Conservation (phyloP, 805 yeast genomes). For the Blastobotrys peoriensis region DNA sequence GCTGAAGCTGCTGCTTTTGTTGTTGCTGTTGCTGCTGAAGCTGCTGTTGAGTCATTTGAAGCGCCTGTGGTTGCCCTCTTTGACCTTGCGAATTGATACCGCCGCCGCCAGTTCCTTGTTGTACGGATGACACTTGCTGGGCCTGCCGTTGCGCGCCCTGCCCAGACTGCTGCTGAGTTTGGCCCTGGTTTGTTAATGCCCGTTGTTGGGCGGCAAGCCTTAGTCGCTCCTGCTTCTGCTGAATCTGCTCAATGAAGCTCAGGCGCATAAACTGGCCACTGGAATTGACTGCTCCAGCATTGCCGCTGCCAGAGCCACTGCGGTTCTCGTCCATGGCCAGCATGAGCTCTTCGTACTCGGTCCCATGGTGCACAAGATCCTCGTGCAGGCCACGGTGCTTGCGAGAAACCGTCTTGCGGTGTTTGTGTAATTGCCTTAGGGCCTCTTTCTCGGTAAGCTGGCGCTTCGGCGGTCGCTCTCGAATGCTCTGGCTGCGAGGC, state of each 20-base stretch:
- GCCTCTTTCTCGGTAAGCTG: conserved; percentile 11
- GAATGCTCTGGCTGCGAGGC: not conserved
- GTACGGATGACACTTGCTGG: conserved; percentile 1
- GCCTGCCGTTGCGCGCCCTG: conserved; percentile 14
- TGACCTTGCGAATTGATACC: too few species aligned
- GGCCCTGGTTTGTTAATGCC: conserved; percentile 15
- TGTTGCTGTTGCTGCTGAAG: conserved; percentile 15
- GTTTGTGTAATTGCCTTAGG: conserved; percentile 16
- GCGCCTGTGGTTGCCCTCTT: conserved; percentile 2
- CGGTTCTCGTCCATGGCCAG: conserved; percentile 47
- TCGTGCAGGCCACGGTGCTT: conserved; percentile 50
- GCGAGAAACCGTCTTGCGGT: conserved; percentile 32
- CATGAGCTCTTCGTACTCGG: conserved; percentile 90
- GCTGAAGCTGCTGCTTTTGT: conserved; percentile 22
- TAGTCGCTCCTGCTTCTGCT: conserved; percentile 56
- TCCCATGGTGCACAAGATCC: conserved; percentile 60
- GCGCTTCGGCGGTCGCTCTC: conserved; percentile 28
- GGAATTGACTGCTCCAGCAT: conserved; percentile 36
- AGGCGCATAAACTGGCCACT: conserved; percentile 72
- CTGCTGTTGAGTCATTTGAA: conserved; percentile 9
- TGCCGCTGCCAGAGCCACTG: conserved; percentile 26
- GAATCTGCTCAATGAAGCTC: conserved; percentile 80
- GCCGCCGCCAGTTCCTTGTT: too few species aligned
- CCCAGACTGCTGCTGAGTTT: conserved; percentile 19
- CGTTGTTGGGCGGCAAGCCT: conserved; percentile 31